Evolutionary conservation across 495 filamentous ascomycete genomes (phyloP), one percentile per base, ranked within the genome.

Genomic region (Xylaria longipes): DNA sequence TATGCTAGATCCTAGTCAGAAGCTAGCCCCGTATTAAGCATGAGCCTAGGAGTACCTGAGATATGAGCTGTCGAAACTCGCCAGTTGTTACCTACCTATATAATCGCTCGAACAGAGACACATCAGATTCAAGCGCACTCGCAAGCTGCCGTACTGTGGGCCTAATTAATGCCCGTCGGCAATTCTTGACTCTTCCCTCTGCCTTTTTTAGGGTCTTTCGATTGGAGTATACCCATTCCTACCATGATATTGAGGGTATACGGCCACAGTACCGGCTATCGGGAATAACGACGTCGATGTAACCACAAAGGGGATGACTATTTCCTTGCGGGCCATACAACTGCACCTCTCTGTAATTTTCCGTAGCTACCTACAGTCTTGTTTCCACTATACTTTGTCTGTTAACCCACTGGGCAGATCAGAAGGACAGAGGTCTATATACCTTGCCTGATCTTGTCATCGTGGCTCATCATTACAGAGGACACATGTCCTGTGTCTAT

Each of bases 51-150:
- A 43, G 79, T 69, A 0, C 56, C 64, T 12, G 35, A 37, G 25
- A 0, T 41, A 17, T 7, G 25, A 45, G 22, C 52, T n/a, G 22
- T 43, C 60, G 15, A 17, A 14, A 57, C 60, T n/a, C 37, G 14
- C n/a, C n/a, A 8, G 27, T 68, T 1, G 33, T 65, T n/a, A 46
- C 70, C 2, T 60, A 65, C 48, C 25, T 79, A 70, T 85, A 86
- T n/a, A 86, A 71, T 45, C 84, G 75, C 71, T 88, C 85, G 74
- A 88, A 88, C 4, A 88, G 76, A 3, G 84, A 86, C 58, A 86
- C 74, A 68, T 87, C 84, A 56, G 80, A 85, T n/a, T 76, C 79
- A 29, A 81, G 69, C 5, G 77, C 65, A 5, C 76, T 68, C 5
- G 82, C 79, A 61, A 84, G 73, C 46, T 80, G 71, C 58, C 81